Evolutionary conservation across 2,329 filamentous ascomycete species (phyloP).

Genomic region (Alternaria conjuncta): DNA sequence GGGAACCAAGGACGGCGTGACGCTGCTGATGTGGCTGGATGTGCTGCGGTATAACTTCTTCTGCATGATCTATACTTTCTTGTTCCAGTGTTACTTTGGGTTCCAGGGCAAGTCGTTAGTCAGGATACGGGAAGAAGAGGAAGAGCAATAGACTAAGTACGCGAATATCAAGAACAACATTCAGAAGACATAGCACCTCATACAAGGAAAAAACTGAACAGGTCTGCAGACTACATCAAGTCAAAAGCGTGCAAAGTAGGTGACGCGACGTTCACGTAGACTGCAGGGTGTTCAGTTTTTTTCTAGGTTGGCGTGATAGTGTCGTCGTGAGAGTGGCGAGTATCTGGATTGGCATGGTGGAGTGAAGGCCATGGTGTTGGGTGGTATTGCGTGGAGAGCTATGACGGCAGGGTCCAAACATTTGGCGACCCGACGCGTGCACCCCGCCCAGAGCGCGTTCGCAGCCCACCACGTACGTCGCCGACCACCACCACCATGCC

Average conservation of each 20-base stretch:
- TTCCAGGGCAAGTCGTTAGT: constrained; percentile 28
- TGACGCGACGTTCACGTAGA: too few relatives aligned
- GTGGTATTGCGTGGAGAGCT: neutral
- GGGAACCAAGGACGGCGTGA: constrained; percentile 36
- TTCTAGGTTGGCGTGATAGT: too few relatives aligned
- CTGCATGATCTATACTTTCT: constrained; percentile 38
- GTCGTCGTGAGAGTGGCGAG: neutral
- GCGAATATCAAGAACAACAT: neutral
- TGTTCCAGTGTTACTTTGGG: constrained; percentile 43
- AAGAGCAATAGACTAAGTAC: neutral
- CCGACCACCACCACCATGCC: constrained; percentile 44
- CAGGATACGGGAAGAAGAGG: constrained; percentile 12
- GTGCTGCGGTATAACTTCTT: constrained; percentile 44
- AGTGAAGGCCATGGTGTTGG: too few relatives aligned
- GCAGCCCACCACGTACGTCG: constrained; percentile 29
- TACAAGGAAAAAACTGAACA: too few relatives aligned
- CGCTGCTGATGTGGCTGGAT: constrained; percentile 38
- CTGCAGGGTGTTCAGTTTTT: too few relatives aligned
- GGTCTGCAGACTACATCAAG: too few relatives aligned
- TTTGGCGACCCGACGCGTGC: constrained; percentile 29
- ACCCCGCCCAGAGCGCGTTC: constrained; percentile 44
- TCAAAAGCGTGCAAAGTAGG: too few relatives aligned
- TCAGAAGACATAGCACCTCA: too few relatives aligned
- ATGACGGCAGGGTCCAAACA: constrained; percentile 13
- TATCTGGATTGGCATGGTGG: neutral